These are phyloP conservation scores for Talaromyces sp. DNA, from an alignment of 2,329 filamentous ascomycete species.

Conservation along the genomic window DNA sequence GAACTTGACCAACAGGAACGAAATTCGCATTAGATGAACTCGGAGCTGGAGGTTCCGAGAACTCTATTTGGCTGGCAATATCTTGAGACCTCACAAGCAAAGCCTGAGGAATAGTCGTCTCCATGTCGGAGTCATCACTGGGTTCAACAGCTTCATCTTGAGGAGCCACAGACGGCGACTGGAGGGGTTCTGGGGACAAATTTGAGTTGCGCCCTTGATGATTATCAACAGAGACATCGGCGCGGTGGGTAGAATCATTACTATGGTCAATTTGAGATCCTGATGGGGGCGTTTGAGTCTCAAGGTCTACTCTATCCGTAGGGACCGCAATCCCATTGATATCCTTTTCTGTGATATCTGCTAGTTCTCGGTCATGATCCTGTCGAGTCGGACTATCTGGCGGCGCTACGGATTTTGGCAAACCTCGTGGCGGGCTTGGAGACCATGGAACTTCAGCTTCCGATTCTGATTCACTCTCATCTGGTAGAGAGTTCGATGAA, in stretches of 20 bases:
- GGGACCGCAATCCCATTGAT: neutral
- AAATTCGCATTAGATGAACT: slow-evolving; percentile 22
- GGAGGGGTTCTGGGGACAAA: neutral
- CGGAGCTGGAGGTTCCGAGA: slow-evolving; percentile 24
- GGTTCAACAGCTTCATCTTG: slow-evolving; percentile 18
- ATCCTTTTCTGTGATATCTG: neutral
- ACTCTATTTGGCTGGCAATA: slow-evolving; percentile 22
- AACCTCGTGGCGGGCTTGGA: slow-evolving; percentile 18
- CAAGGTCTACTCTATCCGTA: neutral
- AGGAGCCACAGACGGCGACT: neutral
- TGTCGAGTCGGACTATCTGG: slow-evolving; percentile 10
- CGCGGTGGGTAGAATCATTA: neutral
- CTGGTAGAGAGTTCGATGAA: slow-evolving; percentile 19
- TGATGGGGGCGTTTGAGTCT: neutral
- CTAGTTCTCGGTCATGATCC: neutral
- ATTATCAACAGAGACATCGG: neutral
- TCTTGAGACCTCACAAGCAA: slow-evolving; percentile 25
- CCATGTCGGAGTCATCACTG: slow-evolving; percentile 36
- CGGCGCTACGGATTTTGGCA: slow-evolving; percentile 7
- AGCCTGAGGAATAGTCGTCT: slow-evolving; percentile 32
- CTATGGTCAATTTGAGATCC: neutral
- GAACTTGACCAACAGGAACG: slow-evolving; percentile 23
- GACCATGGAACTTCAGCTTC: slow-evolving; percentile 20
- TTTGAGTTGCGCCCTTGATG: neutral
- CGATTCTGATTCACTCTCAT: slow-evolving; percentile 18